phyloP scores from a whole-genome alignment of 1,284 basidiomycete genomes.

The Ganoderma meredithae region DNA sequence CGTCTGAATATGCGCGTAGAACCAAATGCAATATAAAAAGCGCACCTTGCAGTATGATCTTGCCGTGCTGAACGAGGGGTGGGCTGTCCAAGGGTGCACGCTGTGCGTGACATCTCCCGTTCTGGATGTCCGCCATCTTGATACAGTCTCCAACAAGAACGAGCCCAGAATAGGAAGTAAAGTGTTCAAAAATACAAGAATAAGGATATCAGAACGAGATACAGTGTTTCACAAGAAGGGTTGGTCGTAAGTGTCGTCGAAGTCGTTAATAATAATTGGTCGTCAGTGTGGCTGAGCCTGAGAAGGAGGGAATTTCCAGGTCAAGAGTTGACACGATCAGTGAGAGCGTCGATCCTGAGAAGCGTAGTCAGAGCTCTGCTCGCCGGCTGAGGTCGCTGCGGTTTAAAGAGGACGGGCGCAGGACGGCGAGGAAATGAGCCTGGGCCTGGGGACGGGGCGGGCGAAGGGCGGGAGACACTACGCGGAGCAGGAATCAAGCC shows the following conservation, averaged over 20 bases:
- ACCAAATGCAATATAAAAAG: constrained; percentile 25
- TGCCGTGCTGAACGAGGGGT: constrained; percentile 67
- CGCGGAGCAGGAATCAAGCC: neutral
- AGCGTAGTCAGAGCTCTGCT: neutral
- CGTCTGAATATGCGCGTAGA: neutral
- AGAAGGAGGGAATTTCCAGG: neutral
- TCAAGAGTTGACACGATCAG: neutral
- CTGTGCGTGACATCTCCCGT: constrained; percentile 49
- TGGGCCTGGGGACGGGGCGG: neutral
- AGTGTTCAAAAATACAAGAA: constrained; percentile 1
- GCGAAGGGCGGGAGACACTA: neutral
- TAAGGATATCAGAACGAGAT: constrained; percentile 2
- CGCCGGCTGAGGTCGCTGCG: neutral
- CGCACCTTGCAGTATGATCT: constrained; percentile 66
- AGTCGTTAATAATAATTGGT: constrained; percentile 13
- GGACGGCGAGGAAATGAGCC: neutral
- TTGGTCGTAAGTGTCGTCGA: constrained; percentile 21
- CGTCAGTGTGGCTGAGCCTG: constrained; percentile 5
- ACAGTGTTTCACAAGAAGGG: neutral
- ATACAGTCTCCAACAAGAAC: neutral
- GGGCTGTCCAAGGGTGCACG: constrained; percentile 52
- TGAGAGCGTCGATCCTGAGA: neutral
- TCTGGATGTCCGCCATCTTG: constrained; percentile 38
- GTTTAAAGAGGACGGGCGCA: neutral
- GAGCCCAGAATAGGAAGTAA: neutral